Percentiles rank a stretch among this genome's conserved stretches.
phyloP scores from a whole-genome alignment of 257 asterid species.

The Solanum dulcamara region DNA sequence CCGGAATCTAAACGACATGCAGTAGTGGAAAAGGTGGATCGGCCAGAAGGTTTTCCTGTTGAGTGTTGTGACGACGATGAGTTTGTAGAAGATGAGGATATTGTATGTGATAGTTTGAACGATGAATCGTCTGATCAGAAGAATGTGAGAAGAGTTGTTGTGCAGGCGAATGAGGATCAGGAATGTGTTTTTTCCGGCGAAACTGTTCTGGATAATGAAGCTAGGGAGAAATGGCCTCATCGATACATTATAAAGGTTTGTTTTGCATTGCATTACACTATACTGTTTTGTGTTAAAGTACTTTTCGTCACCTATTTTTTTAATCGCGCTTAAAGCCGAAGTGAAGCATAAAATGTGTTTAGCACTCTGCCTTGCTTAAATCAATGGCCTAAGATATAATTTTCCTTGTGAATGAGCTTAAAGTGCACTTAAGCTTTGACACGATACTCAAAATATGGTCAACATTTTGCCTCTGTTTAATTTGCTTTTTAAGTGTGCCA shows the following conservation, averaged over 20 bases:
- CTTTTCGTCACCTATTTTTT: too few species aligned
- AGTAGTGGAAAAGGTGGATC: neutral
- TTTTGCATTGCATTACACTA: neutral
- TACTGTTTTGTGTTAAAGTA: neutral
- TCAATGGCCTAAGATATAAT: too few species aligned
- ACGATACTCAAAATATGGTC: too few species aligned
- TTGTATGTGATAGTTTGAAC: neutral
- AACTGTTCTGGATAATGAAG: constrained; percentile 25
- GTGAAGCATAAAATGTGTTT: too few species aligned
- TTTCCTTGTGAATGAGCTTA: too few species aligned
- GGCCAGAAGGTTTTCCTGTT: neutral
- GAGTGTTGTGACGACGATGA: constrained; percentile 2
- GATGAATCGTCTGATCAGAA: neutral
- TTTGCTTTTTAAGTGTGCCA: too few species aligned
- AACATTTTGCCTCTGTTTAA: too few species aligned
- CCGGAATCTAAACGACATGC: neutral
- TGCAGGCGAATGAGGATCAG: neutral
- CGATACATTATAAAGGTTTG: constrained; percentile 18
- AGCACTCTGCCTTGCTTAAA: too few species aligned
- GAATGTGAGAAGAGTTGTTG: neutral
- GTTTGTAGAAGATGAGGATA: neutral
- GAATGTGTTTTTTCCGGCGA: constrained; percentile 15
- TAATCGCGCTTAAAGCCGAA: too few species aligned
- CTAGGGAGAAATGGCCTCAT: constrained; percentile 41
- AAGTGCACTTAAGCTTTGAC: too few species aligned